Conservation (phyloP, 2,329 filamentous ascomycete genomes). For the Fusarium secorum region DNA sequence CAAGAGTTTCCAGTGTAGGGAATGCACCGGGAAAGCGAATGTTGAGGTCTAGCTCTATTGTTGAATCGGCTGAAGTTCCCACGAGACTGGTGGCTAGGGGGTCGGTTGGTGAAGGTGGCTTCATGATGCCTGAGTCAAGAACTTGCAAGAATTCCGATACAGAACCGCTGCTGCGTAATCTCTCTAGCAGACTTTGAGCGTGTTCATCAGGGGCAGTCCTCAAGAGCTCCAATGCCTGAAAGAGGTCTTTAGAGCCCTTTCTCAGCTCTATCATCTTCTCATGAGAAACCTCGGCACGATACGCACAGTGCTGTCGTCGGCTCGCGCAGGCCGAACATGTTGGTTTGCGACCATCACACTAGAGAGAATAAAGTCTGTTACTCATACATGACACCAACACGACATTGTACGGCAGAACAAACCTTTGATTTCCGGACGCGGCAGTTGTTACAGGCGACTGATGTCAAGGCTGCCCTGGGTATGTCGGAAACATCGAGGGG, state of each 20-base stretch:
- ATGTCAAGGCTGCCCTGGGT: slow-evolving; percentile 2
- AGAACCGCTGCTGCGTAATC: neutral
- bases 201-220: neutral
- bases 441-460: slow-evolving; percentile 24
- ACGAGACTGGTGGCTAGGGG: neutral
- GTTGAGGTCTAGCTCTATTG: slow-evolving; percentile 3
- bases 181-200: neutral
- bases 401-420: neutral
- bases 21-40: neutral
- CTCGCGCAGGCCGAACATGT: slow-evolving; percentile 17
- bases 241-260: neutral
- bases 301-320: slow-evolving; percentile 11
- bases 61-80: neutral
- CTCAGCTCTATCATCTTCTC: slow-evolving; percentile 13
- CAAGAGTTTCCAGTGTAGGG: neutral
- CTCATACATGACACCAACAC: neutral
- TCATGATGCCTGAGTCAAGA: neutral
- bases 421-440: slow-evolving; percentile 20
- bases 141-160: slow-evolving; percentile 8
- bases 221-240: slow-evolving; percentile 8
- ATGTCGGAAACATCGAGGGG: slow-evolving; percentile 1
- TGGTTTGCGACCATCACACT: slow-evolving; percentile 23
- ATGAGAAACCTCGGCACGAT: slow-evolving; percentile 15
- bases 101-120: neutral
- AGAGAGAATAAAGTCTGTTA: neutral